Evolutionary conservation across 768 basidiomycete species (phyloP), one percentile per base, ranked within the genome.

Genomic region (Russula griseocarnosa): DNA sequence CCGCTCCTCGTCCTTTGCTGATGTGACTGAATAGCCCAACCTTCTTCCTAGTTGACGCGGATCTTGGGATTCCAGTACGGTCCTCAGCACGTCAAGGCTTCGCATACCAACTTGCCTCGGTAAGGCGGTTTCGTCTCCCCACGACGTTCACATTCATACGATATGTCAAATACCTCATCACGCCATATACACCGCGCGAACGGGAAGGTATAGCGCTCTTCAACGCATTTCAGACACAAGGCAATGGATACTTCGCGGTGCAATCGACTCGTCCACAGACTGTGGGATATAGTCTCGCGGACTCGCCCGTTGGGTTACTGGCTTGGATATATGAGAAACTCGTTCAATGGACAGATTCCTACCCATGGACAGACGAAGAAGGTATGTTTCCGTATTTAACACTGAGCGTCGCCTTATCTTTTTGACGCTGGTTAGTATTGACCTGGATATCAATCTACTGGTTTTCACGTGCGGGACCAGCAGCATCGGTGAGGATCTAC

Each of bases 301-400:
- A 86, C 66, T 85, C 83, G 9, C 86, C 85, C 10, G 77, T 77
- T 7, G 85, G 82, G 0, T 67, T 77, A 3, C 69, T 77, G 8
- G 74, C 74, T 3, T 77, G 76, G 76, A 73, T 76, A n/a, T 76
- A 76, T 57, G 74, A 76, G 69, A 75, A 76, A 60, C 69, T 70
- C 24, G 66, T 73, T 2, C 42, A 22, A 1, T 74, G 73, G 76
- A 66, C 74, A 0, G 84, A 85, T 66, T 65, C 70, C 1, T 85
- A 86, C 70, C 76, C 77, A 0, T 86, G 84, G 84, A 75, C 76
- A 13, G 82, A 83, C 53, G 84, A 86, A 30, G 82, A 85, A 73
- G 76, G 85, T 80, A 24, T 7, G 66, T 32, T 3, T 8, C 6
- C n/a, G 11, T 13, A 47, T 0, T 16, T 47, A 16, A 42, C 42